A percentile compares a stretch with the other conserved stretches of the same genome.
Conservation (phyloP, 805 yeast species). For the Yarrowia porcina region DNA sequence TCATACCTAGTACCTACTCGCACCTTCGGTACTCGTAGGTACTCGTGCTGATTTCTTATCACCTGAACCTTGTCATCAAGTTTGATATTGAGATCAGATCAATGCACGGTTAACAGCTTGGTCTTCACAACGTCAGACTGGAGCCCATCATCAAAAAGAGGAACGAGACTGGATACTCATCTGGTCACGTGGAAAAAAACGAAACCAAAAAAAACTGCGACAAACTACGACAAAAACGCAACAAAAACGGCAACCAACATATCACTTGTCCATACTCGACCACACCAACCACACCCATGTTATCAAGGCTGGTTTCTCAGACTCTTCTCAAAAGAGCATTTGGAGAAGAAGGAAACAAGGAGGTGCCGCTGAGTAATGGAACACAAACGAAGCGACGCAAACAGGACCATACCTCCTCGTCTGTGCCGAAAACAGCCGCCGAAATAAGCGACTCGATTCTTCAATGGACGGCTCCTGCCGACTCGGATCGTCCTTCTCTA, state of each 20-base stretch:
- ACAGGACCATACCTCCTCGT: background rate
- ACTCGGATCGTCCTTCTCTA: slow-evolving; percentile 26
- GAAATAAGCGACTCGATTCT: slow-evolving; percentile 13
- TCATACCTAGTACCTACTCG: too few relatives aligned
- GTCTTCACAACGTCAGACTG: background rate
- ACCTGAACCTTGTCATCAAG: slow-evolving; percentile 15
- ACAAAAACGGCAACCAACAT: too few relatives aligned
- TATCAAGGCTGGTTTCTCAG: slow-evolving; percentile 6
- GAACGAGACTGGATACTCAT: too few relatives aligned
- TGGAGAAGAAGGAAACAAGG: background rate
- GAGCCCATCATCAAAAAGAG: background rate
- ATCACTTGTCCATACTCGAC: too few relatives aligned
- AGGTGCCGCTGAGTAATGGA: background rate
- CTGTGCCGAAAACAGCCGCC: background rate
- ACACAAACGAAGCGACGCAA: background rate
- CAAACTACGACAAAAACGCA: background rate
- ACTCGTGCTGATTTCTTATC: too few relatives aligned
- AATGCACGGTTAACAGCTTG: slow-evolving; percentile 12
- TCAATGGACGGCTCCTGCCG: background rate
- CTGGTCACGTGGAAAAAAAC: background rate
- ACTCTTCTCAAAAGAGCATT: background rate
- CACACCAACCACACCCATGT: too few relatives aligned
- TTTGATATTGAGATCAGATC: slow-evolving; percentile 24
- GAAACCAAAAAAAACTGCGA: background rate
- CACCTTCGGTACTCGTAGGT: too few relatives aligned